A percentile compares a stretch with the other conserved stretches of the same genome.
phyloP scores from a whole-genome alignment of 2,329 filamentous ascomycete genomes.

The Verticillium klebahnii region DNA sequence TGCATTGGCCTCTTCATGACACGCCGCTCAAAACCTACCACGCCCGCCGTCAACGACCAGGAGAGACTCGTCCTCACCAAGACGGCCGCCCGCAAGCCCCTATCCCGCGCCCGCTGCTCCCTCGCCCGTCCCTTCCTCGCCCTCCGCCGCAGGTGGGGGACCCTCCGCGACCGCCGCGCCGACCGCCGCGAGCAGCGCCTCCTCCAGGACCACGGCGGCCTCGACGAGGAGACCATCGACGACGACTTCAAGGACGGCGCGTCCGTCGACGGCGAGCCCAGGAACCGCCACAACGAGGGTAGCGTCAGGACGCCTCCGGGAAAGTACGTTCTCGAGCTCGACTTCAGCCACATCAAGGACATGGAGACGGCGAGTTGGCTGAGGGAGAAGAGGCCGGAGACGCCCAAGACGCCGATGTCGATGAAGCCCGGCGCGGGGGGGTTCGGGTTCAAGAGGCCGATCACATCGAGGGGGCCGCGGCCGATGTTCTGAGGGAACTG shows the following conservation, averaged over 20 bases:
- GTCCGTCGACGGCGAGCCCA: constrained; percentile 4
- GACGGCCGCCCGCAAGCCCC: not conserved
- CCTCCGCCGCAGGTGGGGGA: not conserved
- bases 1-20: not conserved
- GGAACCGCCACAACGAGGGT: not conserved
- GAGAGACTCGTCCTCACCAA: not conserved
- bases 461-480: not conserved
- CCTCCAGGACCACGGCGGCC: not conserved
- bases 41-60: not conserved
- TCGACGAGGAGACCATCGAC: not conserved
- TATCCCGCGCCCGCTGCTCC: not conserved
- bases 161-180: not conserved
- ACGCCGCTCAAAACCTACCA: not conserved
- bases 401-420: not conserved
- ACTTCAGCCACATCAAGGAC: constrained; percentile 3
- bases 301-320: not conserved
- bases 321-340: constrained; percentile 2
- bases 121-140: not conserved
- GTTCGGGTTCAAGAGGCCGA: not conserved
- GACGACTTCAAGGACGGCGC: constrained; percentile 4
- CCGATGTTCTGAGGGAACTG: not conserved
- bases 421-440: not conserved
- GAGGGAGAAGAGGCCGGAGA: not conserved
- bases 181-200: not conserved
- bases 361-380: not conserved